Base-by-base conservation (phyloP, 176 grass and related monocot species). In the Oryza australiensis region DNA sequence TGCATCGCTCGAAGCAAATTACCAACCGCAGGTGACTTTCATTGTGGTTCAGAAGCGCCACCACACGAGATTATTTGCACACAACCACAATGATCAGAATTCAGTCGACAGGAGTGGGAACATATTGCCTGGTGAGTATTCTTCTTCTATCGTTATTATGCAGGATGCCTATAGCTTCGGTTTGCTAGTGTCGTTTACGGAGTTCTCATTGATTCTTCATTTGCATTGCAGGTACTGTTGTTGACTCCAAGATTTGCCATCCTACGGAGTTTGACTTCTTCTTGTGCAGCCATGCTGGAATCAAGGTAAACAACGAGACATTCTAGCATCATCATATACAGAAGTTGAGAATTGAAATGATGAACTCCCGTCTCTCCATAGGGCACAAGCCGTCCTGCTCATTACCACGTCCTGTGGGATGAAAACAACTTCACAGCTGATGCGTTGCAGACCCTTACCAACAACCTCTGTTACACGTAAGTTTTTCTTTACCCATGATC, bases 391-490 rank as follows among this genome's bases (percentile, higher is more conserved):
- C 88, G 95, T 26, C 95, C 95, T 38, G 92, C 95, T 26, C 95
- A 98, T 63, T 98, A 98, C 71, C 95, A 98, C 76, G 95, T 94
- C 49, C 83, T 97, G 53, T 97, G 94, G 95, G 92, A 98, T 35
- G 95, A 98, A 53, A 98, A 98, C 78, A 94, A 94, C 32, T 94
- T 98, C 84, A 91, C 92, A 5, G 90, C 95, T 13, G 95, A 94
- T 79, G 83, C 55, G 12, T 57, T 98, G 62, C 95, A 98, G 80
- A 94, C 84, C 27, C 86, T 98, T 22, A 98, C 95, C 32, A 93
- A 98, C 82, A 91, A 98, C 70, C 92, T 98, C 20, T 94, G 92
- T 66, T 98, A 97, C 88, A 97, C 94, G 94, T 97, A 88, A 81
- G 73, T 55, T 59, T 35, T 23, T 65, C 35, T 37, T 37, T 37